A percentile compares a stretch with the other conserved stretches of the same genome.
Conservation (phyloP, 73 alveolate species). For the Uronychia binucleata region DNA sequence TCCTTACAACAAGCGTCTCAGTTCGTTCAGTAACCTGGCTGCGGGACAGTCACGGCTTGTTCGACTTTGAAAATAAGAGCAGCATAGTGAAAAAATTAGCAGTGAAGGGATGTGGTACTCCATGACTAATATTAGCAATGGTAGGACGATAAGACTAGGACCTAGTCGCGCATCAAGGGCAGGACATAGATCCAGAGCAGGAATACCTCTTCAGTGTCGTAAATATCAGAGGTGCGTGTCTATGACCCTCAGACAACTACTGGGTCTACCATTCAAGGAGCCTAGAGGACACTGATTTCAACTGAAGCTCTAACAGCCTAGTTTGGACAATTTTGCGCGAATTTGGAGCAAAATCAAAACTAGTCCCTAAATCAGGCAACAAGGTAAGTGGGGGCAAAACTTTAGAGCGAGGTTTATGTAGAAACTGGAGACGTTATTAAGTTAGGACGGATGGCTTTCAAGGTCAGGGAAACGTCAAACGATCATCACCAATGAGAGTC, state of each 20-base stretch:
- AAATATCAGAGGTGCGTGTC: background rate
- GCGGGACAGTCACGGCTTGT: slow-evolving; percentile 85
- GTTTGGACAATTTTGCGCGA: too few relatives aligned
- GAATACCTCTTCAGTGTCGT: background rate
- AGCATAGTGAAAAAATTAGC: slow-evolving; percentile 44
- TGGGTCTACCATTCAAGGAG: background rate
- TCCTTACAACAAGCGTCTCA: too few relatives aligned
- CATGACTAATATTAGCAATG: background rate
- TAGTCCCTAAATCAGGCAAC: background rate
- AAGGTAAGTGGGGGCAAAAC: background rate
- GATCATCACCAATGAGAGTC: too few relatives aligned
- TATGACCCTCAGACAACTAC: background rate
- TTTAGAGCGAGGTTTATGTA: background rate
- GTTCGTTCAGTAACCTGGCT: slow-evolving; percentile 82
- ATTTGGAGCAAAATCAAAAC: background rate
- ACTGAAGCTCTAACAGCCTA: too few relatives aligned
- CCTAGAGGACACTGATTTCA: too few relatives aligned
- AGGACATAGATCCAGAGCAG: background rate
- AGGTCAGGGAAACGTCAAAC: slow-evolving; percentile 16
- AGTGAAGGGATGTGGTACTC: too few relatives aligned
- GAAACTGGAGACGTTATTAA: slow-evolving; percentile 43
- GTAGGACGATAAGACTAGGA: background rate
- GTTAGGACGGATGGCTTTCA: slow-evolving; percentile 45
- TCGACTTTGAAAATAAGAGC: slow-evolving; percentile 86
- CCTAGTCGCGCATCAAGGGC: background rate